Base-by-base conservation (phyloP, 1,139 yeast genomes). In the Candida neerlandica region DNA sequence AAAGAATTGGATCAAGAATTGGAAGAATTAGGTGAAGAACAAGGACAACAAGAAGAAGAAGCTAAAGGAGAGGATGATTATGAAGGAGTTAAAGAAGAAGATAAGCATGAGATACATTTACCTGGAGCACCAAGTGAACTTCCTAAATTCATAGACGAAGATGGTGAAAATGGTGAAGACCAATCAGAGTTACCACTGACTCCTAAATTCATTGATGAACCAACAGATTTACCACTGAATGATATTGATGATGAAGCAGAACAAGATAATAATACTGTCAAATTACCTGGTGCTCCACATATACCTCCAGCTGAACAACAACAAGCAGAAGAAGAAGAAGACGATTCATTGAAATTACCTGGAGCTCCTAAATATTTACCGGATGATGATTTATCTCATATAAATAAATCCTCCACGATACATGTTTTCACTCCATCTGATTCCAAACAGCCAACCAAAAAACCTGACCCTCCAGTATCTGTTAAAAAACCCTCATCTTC, bases 301-400 rank as follows among this genome's bases (percentile, higher is more conserved):
- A 59, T 67, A 47, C 56, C 65, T 2, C 78, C 78, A 0, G 66
- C 62, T n/a, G 65, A 59, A 21, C 55, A 55, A 9, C 56, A 52
- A 21, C 54, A 52, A 51, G 62, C 51, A 26, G 60, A 59, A 9
- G 56, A 52, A 21, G 55, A 52, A 51, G 62, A 51, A 26, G 60
- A 59, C 16, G 56, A 52, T 14, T 59, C 58, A 7, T 56, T 73
- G 16, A 66, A 63, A 50, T 62, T 75, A 35, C 80, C 80, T 0
- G 78, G 78, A 0, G 77, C 77, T 0, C 80, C 80, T 7, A 71
- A 63, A 50, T 72, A 70, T 54, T 61, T 73, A 34, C 78, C 79
- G 1, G 76, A 73, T 51, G 76, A 70, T 45, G 79, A 73, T 47
- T 51, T 71, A 27, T 58, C 71, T 2, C 66, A 61, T 41, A 75